Evolutionary conservation across 352 stramenopile species (phyloP).

Genomic region (Peronospora farinosa): DNA sequence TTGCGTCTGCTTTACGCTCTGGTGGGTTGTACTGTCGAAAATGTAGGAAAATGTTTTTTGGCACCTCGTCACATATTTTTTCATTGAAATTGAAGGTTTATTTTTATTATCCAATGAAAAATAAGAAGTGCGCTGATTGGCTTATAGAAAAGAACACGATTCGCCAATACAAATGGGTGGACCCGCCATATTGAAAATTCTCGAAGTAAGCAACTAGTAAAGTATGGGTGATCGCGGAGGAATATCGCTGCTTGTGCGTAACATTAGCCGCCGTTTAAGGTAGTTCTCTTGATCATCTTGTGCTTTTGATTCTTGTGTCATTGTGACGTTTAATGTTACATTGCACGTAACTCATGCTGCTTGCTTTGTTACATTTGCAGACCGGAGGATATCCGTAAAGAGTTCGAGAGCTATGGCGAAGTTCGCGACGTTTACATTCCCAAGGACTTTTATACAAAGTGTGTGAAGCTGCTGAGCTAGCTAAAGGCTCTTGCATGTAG

Average conservation of each 20-base stretch:
- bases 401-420: conserved; percentile 91
- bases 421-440: conserved; percentile 95
- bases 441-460: conserved; percentile 90
- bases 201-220: conserved; percentile 17
- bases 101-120: conserved; percentile 19
- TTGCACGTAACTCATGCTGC: conserved; percentile 9
- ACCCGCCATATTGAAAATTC: conserved; percentile 20
- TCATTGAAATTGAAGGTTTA: conserved; percentile 16
- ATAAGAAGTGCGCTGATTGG: conserved; percentile 4
- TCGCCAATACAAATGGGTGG: conserved; percentile 26
- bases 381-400: conserved; percentile 86
- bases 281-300: conserved; percentile 15
- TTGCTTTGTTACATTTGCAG: conserved; percentile 26
- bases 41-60: conserved; percentile 16
- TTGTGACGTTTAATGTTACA: not conserved
- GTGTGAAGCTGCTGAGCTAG: conserved; percentile 8
- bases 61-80: conserved; percentile 12
- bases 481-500: conserved; percentile 3
- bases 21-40: conserved; percentile 85
- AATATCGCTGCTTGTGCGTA: conserved; percentile 91
- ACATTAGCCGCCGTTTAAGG: conserved; percentile 87
- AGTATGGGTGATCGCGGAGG: conserved; percentile 53
- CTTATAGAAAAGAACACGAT: conserved; percentile 7
- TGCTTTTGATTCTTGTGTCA: not conserved
- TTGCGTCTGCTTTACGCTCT: conserved; percentile 96